phyloP scores from a whole-genome alignment of 192 early-diverging fungal genomes.

The Umbelopsis ramanniana region DNA sequence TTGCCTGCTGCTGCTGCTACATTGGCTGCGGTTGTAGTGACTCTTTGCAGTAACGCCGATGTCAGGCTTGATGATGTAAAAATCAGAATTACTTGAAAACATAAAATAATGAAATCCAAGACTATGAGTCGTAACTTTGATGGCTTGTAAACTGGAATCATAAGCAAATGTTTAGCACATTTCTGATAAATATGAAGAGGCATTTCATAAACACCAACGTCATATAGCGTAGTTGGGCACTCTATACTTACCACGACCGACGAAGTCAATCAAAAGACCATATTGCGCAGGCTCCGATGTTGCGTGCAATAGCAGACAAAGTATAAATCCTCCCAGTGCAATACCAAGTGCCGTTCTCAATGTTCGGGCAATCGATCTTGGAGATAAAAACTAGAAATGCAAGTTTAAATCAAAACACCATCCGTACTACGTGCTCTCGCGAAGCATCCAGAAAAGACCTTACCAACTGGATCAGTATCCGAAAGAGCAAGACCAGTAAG shows the following conservation, averaged over 20 bases:
- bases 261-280: conserved; percentile 39
- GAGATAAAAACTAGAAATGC: conserved; percentile 32
- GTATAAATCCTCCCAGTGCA: conserved; percentile 24
- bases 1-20: conserved; percentile 20
- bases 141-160: conserved; percentile 22
- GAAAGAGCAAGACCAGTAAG: conserved; percentile 29
- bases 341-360: conserved; percentile 33
- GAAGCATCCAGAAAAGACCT: not conserved
- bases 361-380: conserved; percentile 30
- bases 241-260: conserved; percentile 35
- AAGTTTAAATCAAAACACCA: not conserved
- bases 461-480: conserved; percentile 38
- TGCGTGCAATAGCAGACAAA: conserved; percentile 28
- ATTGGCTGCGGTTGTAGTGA: conserved; percentile 5
- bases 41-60: conserved; percentile 21
- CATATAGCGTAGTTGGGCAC: not conserved
- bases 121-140: conserved; percentile 25
- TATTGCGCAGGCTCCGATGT: conserved; percentile 25
- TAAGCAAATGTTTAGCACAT: not conserved
- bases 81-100: conserved; percentile 35
- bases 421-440: not conserved
- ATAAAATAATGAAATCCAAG: conserved; percentile 31
- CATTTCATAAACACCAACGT: not conserved
- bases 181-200: not conserved
- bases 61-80: conserved; percentile 35